Evolutionary conservation across 1,139 yeast species (phyloP), one percentile per base, ranked within the genome.

Genomic region (Blastobotrys raffinosifermentans): DNA sequence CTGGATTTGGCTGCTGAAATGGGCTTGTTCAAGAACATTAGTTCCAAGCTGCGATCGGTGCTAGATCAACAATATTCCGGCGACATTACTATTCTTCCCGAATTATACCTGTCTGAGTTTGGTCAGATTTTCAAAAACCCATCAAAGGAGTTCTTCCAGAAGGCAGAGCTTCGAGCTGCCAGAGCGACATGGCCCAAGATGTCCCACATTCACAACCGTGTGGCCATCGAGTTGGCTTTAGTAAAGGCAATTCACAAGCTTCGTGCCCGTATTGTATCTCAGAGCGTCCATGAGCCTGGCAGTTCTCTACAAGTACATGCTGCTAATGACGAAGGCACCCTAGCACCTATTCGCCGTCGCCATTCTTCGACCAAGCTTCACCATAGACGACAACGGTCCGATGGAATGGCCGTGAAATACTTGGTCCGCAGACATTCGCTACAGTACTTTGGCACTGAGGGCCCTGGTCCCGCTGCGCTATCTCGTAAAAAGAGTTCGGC

Each of bases 171-270:
- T 30, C 72, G 94, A 46, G 98, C 97, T 1, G 94, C 94, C 0
- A 67, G 84, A 45, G 91, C 96, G 0, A 80, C 95, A 0, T 91
- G 97, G 96, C 94, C 96, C 0, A 84, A 85, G 53, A 63, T 89
- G 3, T 75, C 94, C 1, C 71, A 87, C 26, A 85, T 89, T 34
- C 73, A 80, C 47, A 89, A 89, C 56, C 96, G 86, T 54, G 86
- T 96, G 58, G 80, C 91, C 0, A 77, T 87, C 27, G 98, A 91
- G 53, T 80, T 89, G 59, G 84, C 89, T 0, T 63, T 91, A 31
- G 97, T 89, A 60, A 74, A 73, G 44, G 83, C 94, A 3, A 86
- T 89, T 4, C 70, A 79, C 16, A 56, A 63, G 7, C 61, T 87
- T 40, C 70, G 91, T 45, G 80, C 93, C 3, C 66, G 86, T 40